Base-by-base conservation (phyloP, 2,329 filamentous ascomycete species). In the Phialophora verrucosa region DNA sequence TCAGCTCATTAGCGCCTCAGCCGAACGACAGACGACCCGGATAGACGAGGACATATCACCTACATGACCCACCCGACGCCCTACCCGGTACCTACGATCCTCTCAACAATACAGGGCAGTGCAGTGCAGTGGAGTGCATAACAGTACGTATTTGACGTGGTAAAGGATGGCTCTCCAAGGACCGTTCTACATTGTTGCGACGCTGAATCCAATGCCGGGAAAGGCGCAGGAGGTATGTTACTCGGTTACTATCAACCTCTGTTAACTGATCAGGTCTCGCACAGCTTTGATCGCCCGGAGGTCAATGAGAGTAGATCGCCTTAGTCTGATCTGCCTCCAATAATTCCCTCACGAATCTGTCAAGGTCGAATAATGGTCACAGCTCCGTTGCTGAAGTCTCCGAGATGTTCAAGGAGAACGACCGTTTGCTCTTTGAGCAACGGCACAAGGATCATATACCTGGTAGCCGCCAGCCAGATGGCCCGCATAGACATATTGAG, bases 261-360 rank as follows among this genome's bases (percentile, higher is more conserved):
- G 31, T 4, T 12, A 42, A 42, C 4, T 5, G 4, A 11, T 2
- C 7, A 12, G 35, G 5, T 42, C 35, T 17, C 14, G 4, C 12
- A 3, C 35, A 42, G 12, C 1, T 42, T 6, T 42, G 35, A 42
- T 17, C 35, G 14, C 14, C 4, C 14, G 17, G 12, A 14, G 35
- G 3, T 7, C 5, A 14, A 14, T 2, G 35, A 42, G 35, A 42
- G 35, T 6, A 6, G 5, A 3, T 6, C 17, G 12, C 17, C 17
- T 3, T 6, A 17, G 35, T 17, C 35, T 42, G 35, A 7, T 17
- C 35, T 42, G 79, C 63, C 47, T 78, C 71, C 25, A 72, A 70
- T 11, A 82, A 70, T 1, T 76, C 77, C 1, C 77, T 77, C 2
- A 77, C 72, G 35, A 81, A 73, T 61, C 79, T 77, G 59, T 83